Percentiles rank a stretch among this genome's conserved stretches.
Evolutionary conservation across 169 alveolate genomes (phyloP).

Genomic region (Eimeria acervulina): DNA sequence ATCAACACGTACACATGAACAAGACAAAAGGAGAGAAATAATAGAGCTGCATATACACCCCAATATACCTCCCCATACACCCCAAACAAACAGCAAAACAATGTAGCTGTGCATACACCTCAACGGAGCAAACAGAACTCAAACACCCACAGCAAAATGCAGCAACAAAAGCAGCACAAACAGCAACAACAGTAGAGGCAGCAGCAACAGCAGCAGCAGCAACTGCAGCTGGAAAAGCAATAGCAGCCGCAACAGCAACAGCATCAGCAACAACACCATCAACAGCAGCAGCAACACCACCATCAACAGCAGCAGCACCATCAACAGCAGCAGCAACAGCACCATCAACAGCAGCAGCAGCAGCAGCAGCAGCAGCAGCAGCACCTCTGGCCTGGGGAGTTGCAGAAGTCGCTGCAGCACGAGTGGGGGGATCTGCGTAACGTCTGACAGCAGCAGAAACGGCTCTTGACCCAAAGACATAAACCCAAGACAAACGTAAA

Average conservation of each 20-base stretch:
- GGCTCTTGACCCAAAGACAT: constrained; percentile 3
- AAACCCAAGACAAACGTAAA: constrained; percentile 74
- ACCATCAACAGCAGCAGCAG: constrained; percentile 6
- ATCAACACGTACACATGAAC: too few species aligned
- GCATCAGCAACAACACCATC: background rate
- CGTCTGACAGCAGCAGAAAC: constrained; percentile 74
- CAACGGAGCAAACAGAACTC: background rate
- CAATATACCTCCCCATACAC: background rate
- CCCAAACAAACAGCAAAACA: background rate
- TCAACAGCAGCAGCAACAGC: constrained; percentile 21
- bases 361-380: constrained; percentile 46
- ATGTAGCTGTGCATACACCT: background rate
- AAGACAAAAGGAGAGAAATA: too few species aligned
- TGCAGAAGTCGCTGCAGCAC: constrained; percentile 47
- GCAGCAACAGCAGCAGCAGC: constrained; percentile 2
- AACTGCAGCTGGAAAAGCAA: background rate
- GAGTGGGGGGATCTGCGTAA: constrained; percentile 67
- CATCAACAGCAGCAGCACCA: constrained; percentile 27
- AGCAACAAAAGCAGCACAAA: background rate
- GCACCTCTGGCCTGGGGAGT: background rate
- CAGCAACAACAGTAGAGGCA: background rate
- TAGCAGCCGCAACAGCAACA: background rate
- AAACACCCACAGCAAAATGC: background rate
- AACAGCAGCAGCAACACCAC: background rate
- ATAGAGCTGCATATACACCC: background rate